Evolutionary conservation across 2,329 filamentous ascomycete genomes (phyloP), one percentile per base, ranked within the genome.

Genomic region (Neurospora crassa): DNA sequence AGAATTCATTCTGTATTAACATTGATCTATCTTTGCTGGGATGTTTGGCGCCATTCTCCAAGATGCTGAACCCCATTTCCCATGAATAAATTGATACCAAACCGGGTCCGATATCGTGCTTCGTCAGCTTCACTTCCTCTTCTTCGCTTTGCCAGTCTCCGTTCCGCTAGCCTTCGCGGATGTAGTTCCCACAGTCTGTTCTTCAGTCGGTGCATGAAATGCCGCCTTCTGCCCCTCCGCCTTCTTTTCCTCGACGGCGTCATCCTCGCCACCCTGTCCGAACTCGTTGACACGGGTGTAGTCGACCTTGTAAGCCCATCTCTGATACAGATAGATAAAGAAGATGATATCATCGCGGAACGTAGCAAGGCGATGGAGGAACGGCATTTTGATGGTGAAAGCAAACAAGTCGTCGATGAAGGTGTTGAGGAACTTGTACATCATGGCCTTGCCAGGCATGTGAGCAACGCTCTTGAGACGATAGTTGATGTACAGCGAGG

Each of bases 351-450:
- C 96, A 80, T 99, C 96, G 73, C 96, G 88, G 74, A 99, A 87
- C 0, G 96, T 98, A 0, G 96, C 94, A 69, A 99, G 85, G 18
- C 96, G 89, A 81, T 99, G 96, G 69, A 99, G 86, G 74, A 94
- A 89, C 0, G 96, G 96, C 96, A 99, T 99, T 84, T 98, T 98
- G 84, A 99, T 97, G 47, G 96, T 99, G 78, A 98, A 99, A 2
- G 96, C 96, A 79, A 99, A 99, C 41, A 99, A 85, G 79, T 99
- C 96, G 81, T 99, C 96, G 80, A 99, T 98, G 81, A 99, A 99
- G 5, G 96, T 98, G 84, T 98, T 97, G 75, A 98, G 84, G 83
- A 97, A 97, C 84, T 98, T 97, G 88, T 97, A 97, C 80, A 91
- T 95, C 93, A 99, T 96, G 68, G 96, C 94, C 83, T 93, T 95